Evolutionary conservation across 1,284 basidiomycete genomes (phyloP), one percentile per base, ranked within the genome.

Genomic region (Prillingera fragicola): DNA sequence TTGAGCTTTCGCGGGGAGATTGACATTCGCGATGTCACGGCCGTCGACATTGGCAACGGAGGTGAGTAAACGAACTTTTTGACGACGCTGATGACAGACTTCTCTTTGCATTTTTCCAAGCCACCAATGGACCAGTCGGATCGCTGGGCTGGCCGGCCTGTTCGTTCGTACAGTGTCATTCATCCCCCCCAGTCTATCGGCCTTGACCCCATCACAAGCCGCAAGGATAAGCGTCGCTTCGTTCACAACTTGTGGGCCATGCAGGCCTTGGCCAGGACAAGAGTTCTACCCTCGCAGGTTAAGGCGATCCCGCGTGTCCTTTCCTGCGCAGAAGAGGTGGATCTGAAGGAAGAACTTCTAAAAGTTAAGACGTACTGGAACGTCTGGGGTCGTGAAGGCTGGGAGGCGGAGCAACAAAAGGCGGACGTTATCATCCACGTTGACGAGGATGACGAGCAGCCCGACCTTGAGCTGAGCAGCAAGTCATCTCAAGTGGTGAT

Each of bases 381-480:
- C 27, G 15, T 52, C 13, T 52, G 51, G 51, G 39, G 36, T 15
- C 37, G 34, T 5, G 13, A 18, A 8, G 41, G 51, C 14, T 52
- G 51, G 51, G 38, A 33, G 4, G 15, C 43, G 1, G 44, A 48
- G 24, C 37, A 42, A 12, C 26, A 50, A 8, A 57, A 91, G 87
- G 85, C 83, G n/a, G 91, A 90, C 72, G 78, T 88, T 15, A 81
- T 87, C 8, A 76, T 92, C 32, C 86, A 90, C 53, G 80, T 92
- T 43, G 86, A 90, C 63, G 78, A 81, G 15, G 62, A 78, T 12
- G 84, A 84, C 1, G 26, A 38, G 8, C 41, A 53, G 4, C 73
- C 78, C 14, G 79, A 81, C 2, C 74, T 90, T 44, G 82, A 84
- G 2, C 82, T 87, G 51, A 40, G 83, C 82, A 5, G 24, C 24